These are phyloP conservation scores for Candida hispaniensis DNA, from an alignment of 805 yeast species.

Conservation along the genomic window DNA sequence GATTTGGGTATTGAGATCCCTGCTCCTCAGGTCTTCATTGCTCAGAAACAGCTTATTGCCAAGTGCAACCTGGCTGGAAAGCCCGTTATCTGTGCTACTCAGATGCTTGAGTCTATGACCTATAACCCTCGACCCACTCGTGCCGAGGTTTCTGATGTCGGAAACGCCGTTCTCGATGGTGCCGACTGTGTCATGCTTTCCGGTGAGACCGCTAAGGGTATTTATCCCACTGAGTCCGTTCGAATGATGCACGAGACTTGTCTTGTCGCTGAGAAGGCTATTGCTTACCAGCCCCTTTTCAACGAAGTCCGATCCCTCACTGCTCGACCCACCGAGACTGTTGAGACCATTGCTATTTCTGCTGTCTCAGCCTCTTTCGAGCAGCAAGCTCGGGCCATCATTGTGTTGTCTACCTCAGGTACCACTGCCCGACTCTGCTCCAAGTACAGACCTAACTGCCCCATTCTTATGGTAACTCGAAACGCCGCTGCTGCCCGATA, in stretches of 20 bases:
- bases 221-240: slow-evolving; percentile 95
- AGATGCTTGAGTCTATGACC: slow-evolving; percentile 99
- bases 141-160: slow-evolving; percentile 98
- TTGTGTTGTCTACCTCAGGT: slow-evolving; percentile 92
- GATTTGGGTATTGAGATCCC: slow-evolving; percentile 99
- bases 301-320: slow-evolving; percentile 83
- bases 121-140: slow-evolving; percentile 99
- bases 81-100: slow-evolving; percentile 99
- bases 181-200: slow-evolving; percentile 99
- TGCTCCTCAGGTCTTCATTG: slow-evolving; percentile 96
- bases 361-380: slow-evolving; percentile 95
- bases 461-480: slow-evolving; percentile 97
- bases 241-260: slow-evolving; percentile 98
- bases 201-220: slow-evolving; percentile 99
- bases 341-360: slow-evolving; percentile 95
- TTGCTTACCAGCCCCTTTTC: slow-evolving; percentile 72
- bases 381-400: slow-evolving; percentile 92
- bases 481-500: slow-evolving; percentile 87
- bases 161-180: slow-evolving; percentile 98
- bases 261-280: slow-evolving; percentile 91
- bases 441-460: slow-evolving; percentile 95
- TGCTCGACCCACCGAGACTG: slow-evolving; percentile 78
- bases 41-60: slow-evolving; percentile 97
- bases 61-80: slow-evolving; percentile 98
- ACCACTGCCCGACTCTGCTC: slow-evolving; percentile 91